These are phyloP conservation scores for Annona cherimola DNA, from an alignment of 164 flowering plant genomes.

Conservation along the genomic window DNA sequence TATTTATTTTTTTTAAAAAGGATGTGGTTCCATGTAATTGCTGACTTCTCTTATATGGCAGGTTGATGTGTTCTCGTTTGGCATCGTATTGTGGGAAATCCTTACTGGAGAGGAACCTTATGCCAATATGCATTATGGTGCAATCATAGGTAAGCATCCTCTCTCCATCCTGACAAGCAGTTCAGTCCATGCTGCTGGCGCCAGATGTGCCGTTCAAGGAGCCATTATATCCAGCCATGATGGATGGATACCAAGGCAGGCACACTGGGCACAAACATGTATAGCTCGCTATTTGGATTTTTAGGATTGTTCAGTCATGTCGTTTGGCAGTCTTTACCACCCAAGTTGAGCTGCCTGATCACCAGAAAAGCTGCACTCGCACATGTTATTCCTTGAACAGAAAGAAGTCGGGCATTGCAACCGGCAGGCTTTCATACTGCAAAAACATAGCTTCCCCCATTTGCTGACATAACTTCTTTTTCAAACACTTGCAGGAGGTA, in stretches of 20 bases:
- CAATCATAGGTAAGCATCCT: constrained; percentile 63
- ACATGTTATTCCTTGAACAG: background rate
- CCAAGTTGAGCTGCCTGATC: background rate
- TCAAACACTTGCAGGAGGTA: constrained; percentile 51
- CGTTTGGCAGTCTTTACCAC: background rate
- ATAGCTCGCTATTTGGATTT: background rate
- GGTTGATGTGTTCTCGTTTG: constrained; percentile 99
- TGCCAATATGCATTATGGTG: constrained; percentile 97
- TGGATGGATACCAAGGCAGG: background rate
- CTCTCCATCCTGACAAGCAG: background rate
- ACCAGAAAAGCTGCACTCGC: background rate
- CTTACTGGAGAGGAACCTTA: constrained; percentile 97
- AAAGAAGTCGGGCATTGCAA: background rate
- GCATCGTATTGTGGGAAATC: constrained; percentile 97
- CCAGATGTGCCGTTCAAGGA: background rate
- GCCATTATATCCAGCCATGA: background rate
- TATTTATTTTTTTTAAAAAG: too few species aligned
- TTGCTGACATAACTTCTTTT: background rate
- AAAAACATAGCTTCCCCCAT: background rate
- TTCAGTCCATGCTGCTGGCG: background rate
- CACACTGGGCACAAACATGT: background rate
- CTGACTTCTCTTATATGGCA: constrained; percentile 23
- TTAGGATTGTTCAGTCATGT: background rate
- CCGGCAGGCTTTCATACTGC: background rate
- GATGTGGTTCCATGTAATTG: background rate